Evolutionary conservation across 345 rosid genomes (phyloP).

Genomic region (Durio zibethinus): DNA sequence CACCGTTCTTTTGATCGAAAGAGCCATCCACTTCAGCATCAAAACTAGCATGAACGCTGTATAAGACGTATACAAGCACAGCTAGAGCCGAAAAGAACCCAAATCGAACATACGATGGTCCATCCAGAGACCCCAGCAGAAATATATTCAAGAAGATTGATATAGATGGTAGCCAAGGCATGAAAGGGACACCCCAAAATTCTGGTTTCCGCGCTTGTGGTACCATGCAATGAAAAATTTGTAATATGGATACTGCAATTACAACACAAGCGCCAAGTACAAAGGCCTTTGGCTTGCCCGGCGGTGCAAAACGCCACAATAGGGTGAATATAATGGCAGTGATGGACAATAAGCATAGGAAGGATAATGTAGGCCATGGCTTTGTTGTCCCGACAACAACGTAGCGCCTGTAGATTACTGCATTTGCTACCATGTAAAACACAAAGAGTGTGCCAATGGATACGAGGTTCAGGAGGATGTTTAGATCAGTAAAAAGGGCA

Average conservation of each 20-base stretch:
- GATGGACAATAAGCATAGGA: constrained; percentile 54
- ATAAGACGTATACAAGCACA: constrained; percentile 61
- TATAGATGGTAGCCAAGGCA: constrained; percentile 86
- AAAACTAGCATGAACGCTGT: constrained; percentile 88
- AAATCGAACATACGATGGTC: constrained; percentile 65
- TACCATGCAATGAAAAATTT: constrained; percentile 48
- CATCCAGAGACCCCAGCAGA: constrained; percentile 67
- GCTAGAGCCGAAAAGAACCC: constrained; percentile 62
- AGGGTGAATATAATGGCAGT: constrained; percentile 65
- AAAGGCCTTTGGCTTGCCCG: constrained; percentile 48
- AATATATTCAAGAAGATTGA: constrained; percentile 85
- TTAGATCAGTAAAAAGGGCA: constrained; percentile 74
- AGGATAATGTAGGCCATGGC: constrained; percentile 75
- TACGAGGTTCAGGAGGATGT: constrained; percentile 70
- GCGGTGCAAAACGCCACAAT: constrained; percentile 58
- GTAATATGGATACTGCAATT: constrained; percentile 41
- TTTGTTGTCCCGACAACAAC: constrained; percentile 57
- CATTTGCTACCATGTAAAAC: constrained; percentile 95
- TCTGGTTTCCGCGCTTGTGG: constrained; percentile 72
- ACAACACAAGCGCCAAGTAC: constrained; percentile 45
- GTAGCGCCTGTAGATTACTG: constrained; percentile 74
- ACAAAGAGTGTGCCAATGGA: constrained; percentile 93
- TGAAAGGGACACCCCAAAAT: constrained; percentile 85
- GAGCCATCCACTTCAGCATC: constrained; percentile 64
- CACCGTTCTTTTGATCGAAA: constrained; percentile 39